A percentile compares a stretch with the other conserved stretches of the same genome.
Evolutionary conservation across 345 rosid species (phyloP).

Genomic region (Melastoma malabathricum): DNA sequence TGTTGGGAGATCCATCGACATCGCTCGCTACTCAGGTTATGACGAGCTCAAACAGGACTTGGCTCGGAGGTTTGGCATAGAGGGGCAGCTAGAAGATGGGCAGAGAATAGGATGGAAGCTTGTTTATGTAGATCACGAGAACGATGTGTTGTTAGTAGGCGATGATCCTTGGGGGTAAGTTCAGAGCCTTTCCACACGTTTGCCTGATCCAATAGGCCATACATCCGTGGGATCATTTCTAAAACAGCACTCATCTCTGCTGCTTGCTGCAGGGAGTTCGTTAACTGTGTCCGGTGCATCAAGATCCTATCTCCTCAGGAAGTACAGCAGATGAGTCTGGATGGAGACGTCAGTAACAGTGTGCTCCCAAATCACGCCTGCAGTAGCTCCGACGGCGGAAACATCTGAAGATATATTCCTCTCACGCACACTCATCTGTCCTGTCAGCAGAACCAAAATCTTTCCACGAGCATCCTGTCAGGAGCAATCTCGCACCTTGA

Average conservation of each 20-base stretch:
- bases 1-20: conserved; percentile 69
- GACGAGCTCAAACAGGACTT: conserved; percentile 59
- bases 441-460: no score
- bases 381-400: conserved; percentile 58
- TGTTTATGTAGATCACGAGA: conserved; percentile 66
- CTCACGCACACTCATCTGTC: no score
- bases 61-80: conserved; percentile 68
- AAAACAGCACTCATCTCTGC: neutral
- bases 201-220: no score
- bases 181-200: no score
- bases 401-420: conserved; percentile 5
- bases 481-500: no score
- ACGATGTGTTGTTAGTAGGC: conserved; percentile 61
- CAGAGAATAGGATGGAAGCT: conserved; percentile 69
- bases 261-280: conserved; percentile 40
- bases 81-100: conserved; percentile 63
- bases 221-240: no score
- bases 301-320: conserved; percentile 67
- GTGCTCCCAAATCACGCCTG: conserved; percentile 49
- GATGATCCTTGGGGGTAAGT: conserved; percentile 88
- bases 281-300: conserved; percentile 48
- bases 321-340: conserved; percentile 67
- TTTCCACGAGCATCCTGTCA: no score
- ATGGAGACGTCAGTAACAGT: conserved; percentile 47
- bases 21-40: conserved; percentile 55